Evolutionary conservation across 805 yeast genomes (phyloP), one percentile per base, ranked within the genome.

Genomic region (Metschnikowia reukaufii): DNA sequence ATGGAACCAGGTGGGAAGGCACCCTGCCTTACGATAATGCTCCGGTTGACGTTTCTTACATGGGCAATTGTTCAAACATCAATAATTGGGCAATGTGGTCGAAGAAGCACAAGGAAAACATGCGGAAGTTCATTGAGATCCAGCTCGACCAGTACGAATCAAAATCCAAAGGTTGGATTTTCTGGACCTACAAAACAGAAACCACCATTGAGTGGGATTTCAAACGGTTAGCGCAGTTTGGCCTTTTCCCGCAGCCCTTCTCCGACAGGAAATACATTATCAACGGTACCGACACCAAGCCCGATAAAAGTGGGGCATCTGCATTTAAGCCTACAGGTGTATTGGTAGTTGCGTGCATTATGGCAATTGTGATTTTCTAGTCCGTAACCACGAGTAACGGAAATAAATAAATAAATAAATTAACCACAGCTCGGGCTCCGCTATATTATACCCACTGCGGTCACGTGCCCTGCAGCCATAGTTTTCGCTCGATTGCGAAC

Each of bases 161-260:
- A 44, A 49, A 60, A 39, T 68, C 74, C 30, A 66, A 67, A 9
- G 89, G 89, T 0, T 84, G 83, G 79, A 76, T 83, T 32, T 84
- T 83, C 57, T 84, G 89, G 90, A 80, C 81, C 55, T 83, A 75
- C 68, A 83, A 82, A 60, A 83, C 88, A 0, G 90, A 84, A 57
- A 61, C 66, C 45, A 78, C 86, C 1, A 67, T 79, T 17, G 88
- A 83, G 60, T 84, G 89, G 88, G 88, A 83, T 59, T 77, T 81
- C 57, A 59, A 68, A 45, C 66, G 74, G 43, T 69, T 85, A 55
- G 73, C 78, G 7, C 62, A 72, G 16, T 58, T 70, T 29, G 79
- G 69, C 3, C 60, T 85, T 39, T 79, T 85, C 65, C 91, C 91
- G 1, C 76, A 72, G 35, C 89, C 90, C 2, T 70, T 84, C 19